Conservation (phyloP, 1,284 basidiomycete genomes). For the Trichosporon sp. region DNA sequence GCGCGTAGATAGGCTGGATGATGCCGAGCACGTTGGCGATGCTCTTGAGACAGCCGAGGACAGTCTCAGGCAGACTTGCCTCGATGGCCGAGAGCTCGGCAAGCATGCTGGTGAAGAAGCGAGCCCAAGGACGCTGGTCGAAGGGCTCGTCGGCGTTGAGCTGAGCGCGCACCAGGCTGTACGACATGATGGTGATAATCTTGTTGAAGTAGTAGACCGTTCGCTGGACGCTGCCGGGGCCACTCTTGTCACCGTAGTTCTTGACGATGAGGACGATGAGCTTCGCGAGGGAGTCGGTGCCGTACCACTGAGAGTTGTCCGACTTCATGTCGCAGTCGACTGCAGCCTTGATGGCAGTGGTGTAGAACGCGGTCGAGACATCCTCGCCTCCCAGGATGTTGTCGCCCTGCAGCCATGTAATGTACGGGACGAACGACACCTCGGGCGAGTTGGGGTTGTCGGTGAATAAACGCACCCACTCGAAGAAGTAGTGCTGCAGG, state of each 20-base stretch:
- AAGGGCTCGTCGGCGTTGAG: constrained; percentile 87
- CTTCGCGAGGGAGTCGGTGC: constrained; percentile 90
- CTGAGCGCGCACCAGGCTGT: constrained; percentile 90
- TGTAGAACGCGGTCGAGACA: constrained; percentile 94
- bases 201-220: constrained; percentile 98
- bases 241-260: constrained; percentile 73
- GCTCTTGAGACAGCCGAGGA: constrained; percentile 81
- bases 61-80: constrained; percentile 72
- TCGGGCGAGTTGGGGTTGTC: constrained; percentile 69
- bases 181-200: constrained; percentile 93
- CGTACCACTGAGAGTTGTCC: constrained; percentile 72
- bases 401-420: constrained; percentile 91
- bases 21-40: constrained; percentile 94
- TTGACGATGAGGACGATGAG: constrained; percentile 98
- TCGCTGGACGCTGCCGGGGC: constrained; percentile 71
- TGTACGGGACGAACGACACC: constrained; percentile 94
- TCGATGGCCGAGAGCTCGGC: constrained; percentile 86
- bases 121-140: constrained; percentile 97
- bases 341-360: constrained; percentile 92
- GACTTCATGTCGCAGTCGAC: constrained; percentile 87
- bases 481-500: constrained; percentile 56
- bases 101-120: constrained; percentile 94
- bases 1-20: constrained; percentile 92
- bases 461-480: constrained; percentile 88
- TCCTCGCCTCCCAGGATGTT: constrained; percentile 96